Evolutionary conservation across 1,284 basidiomycete species (phyloP), one percentile per base, ranked within the genome.

Genomic region (Trichosporon asahii): DNA sequence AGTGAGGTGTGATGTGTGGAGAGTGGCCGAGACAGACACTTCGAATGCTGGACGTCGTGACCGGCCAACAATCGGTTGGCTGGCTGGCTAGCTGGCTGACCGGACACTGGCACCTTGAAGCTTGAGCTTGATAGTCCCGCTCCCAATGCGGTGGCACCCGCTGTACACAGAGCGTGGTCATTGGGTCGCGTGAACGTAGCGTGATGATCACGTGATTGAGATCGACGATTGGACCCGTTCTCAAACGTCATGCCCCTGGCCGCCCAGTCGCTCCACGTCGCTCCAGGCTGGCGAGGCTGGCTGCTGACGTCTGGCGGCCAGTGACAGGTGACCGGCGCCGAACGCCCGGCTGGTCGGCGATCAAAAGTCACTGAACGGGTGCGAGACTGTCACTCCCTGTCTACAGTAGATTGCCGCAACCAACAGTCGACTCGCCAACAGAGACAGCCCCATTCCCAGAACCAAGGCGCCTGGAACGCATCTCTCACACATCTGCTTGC

Each of bases 41-140:
- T 21, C 12, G 25, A 60, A 27, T 60, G 27, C 14, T 29, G 55
- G 31, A 37, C 14, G 57, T 31, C 15, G 57, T 61, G 57, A 14
- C 15, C 57, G 57, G 57, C 57, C 57, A 61, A 61, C 57, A 61
- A 61, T 31, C 57, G 57, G 29, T 27, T 33, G 57, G 57, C 57
- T 18, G 57, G 29, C 23, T 61, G 57, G 57, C 55, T 12, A 27
- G 25, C 57, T 31, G 57, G 18, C 21, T 61, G 57, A n/a, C 21
- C 18, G 49, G n/a, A 37, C 21, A 11, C 9, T 53, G 49, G 49
- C 46, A 21, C 18, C 6, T 12, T 6, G 57, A 33, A 31, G 57
- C 57, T n/a, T 61, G 55, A 60, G 25, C 55, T 31, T 60, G 29
- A 33, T 61, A 23, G 27, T 61, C 29, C 57, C 57, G 57, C 57